Evolutionary conservation across 306 rosid species (phyloP).

Genomic region (Spatholobus suberectus): DNA sequence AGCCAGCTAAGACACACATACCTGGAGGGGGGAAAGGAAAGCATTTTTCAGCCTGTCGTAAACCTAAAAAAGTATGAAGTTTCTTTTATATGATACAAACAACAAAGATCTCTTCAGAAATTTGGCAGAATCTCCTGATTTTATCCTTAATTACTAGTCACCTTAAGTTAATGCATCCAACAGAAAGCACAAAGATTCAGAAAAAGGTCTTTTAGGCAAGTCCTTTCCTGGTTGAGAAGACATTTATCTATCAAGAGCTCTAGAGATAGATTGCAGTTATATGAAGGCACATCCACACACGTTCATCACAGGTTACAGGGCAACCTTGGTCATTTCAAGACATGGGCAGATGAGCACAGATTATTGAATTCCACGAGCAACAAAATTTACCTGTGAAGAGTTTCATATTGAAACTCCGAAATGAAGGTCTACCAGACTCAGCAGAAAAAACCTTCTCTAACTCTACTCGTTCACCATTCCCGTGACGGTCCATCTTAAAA

Average conservation of each 20-base stretch:
- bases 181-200: background rate
- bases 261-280: background rate
- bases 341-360: conserved; percentile 10
- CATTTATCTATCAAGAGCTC: background rate
- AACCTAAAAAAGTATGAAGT: background rate
- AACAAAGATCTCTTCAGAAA: background rate
- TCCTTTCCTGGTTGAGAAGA: background rate
- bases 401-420: conserved; percentile 64
- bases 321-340: background rate
- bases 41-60: background rate
- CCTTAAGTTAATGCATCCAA: background rate
- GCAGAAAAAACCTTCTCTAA: conserved; percentile 69
- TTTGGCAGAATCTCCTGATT: background rate
- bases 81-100: background rate
- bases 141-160: background rate
- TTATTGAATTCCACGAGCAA: conserved; percentile 29
- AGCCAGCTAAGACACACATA: conserved; percentile 96
- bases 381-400: conserved; percentile 69
- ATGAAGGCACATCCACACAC: conserved; percentile 12
- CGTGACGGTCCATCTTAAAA: conserved; percentile 89
- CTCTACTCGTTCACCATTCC: conserved; percentile 82
- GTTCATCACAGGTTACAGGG: conserved; percentile 4
- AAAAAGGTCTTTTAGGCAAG: background rate
- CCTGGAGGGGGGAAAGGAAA: conserved; percentile 53
- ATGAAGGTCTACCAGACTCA: conserved; percentile 63